These are phyloP conservation scores for Phialophora expanda DNA, from an alignment of 2,329 filamentous ascomycete species.

Conservation along the genomic window DNA sequence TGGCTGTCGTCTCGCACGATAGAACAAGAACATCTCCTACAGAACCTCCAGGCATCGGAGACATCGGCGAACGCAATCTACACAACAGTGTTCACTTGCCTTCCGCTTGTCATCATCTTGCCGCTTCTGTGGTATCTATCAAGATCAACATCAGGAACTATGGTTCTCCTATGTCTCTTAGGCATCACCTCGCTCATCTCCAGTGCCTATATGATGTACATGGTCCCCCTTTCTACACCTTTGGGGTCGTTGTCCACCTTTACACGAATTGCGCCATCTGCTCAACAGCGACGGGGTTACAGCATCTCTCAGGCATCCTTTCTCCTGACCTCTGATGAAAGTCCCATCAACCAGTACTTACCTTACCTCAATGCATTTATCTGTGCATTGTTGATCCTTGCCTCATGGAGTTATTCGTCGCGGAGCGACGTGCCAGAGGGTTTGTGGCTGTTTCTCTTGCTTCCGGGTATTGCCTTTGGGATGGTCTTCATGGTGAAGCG, in stretches of 20 bases:
- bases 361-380: constrained; percentile 35
- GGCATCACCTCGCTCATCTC: constrained; percentile 36
- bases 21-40: constrained; percentile 40
- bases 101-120: constrained; percentile 34
- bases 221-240: constrained; percentile 23
- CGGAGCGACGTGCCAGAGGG: constrained; percentile 30
- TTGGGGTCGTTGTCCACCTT: constrained; percentile 8
- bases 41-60: constrained; percentile 31
- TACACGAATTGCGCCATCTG: not conserved
- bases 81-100: constrained; percentile 35
- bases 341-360: constrained; percentile 31
- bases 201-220: constrained; percentile 37
- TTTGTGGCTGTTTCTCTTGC: constrained; percentile 38
- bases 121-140: constrained; percentile 35
- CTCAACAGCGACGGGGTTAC: constrained; percentile 14
- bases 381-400: constrained; percentile 28
- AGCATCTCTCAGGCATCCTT: constrained; percentile 1
- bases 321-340: constrained; percentile 22
- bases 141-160: constrained; percentile 20
- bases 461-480: constrained; percentile 35
- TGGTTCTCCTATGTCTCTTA: constrained; percentile 34
- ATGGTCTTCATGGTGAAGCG: constrained; percentile 35
- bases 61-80: constrained; percentile 33
- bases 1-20: not conserved
- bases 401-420: constrained; percentile 25